Conservation (phyloP, 2,329 filamentous ascomycete genomes). For the Sporothrix dimorphospora region DNA sequence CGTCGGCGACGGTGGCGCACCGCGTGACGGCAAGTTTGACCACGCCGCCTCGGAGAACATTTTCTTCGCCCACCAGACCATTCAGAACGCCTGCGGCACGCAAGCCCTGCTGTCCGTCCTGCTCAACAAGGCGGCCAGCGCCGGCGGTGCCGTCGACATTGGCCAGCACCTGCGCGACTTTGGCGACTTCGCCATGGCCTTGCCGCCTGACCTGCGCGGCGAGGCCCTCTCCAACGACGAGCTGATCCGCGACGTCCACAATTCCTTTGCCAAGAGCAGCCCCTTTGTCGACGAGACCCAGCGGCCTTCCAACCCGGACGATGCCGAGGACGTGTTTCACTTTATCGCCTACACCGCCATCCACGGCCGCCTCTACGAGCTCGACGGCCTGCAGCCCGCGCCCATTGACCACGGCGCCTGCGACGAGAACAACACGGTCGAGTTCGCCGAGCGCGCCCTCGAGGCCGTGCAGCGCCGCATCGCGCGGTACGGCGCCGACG, state of each 20-base stretch:
- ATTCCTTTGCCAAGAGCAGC: slow-evolving; percentile 83
- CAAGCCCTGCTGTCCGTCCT: slow-evolving; percentile 92
- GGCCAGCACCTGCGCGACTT: slow-evolving; percentile 74
- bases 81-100: slow-evolving; percentile 97
- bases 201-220: slow-evolving; percentile 72
- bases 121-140: slow-evolving; percentile 66
- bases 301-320: slow-evolving; percentile 65
- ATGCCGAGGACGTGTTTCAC: slow-evolving; percentile 88
- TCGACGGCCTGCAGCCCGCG: slow-evolving; percentile 90
- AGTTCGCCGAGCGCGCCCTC: slow-evolving; percentile 79
- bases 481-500: slow-evolving; percentile 77
- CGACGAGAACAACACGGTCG: slow-evolving; percentile 40
- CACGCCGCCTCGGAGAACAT: slow-evolving; percentile 71
- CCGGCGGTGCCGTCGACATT: slow-evolving; percentile 60
- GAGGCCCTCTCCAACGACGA: slow-evolving; percentile 66
- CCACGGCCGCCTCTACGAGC: slow-evolving; percentile 81
- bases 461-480: slow-evolving; percentile 85
- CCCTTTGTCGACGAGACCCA: slow-evolving; percentile 93
- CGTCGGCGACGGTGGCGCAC: slow-evolving; percentile 62
- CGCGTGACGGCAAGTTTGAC: slow-evolving; percentile 83
- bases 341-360: slow-evolving; percentile 94
- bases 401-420: slow-evolving; percentile 88
- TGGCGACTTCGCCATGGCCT: slow-evolving; percentile 83
- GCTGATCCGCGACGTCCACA: slow-evolving; percentile 78
- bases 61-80: slow-evolving; percentile 96